These are phyloP conservation scores for Condylostoma magnum DNA, from an alignment of 169 alveolate species.

Conservation along the genomic window DNA sequence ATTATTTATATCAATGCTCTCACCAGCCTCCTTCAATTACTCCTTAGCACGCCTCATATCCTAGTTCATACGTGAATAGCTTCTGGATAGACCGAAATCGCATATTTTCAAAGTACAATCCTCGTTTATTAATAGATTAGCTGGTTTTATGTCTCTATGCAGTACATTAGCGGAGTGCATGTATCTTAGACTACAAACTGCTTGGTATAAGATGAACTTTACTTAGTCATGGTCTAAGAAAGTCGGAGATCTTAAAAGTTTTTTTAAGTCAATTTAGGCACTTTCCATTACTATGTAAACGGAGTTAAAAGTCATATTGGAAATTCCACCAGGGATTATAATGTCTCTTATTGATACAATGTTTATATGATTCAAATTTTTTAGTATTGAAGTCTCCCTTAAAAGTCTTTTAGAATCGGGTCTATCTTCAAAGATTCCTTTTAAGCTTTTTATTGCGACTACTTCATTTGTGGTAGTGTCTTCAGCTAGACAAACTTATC, in stretches of 20 bases:
- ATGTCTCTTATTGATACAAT: conserved; percentile 59
- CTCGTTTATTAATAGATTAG: conserved; percentile 67
- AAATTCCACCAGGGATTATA: conserved; percentile 42
- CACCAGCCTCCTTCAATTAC: neutral
- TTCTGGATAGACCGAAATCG: neutral
- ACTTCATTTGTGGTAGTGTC: conserved; percentile 48
- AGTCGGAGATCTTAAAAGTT: conserved; percentile 42
- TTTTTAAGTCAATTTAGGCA: conserved; percentile 56
- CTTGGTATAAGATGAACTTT: conserved; percentile 20
- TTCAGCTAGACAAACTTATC: conserved; percentile 55
- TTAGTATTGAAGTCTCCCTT: conserved; percentile 63
- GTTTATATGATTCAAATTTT: conserved; percentile 50
- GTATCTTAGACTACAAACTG: conserved; percentile 39
- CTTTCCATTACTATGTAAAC: conserved; percentile 60
- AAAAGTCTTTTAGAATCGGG: conserved; percentile 70
- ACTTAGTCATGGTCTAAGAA: conserved; percentile 41
- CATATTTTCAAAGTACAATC: conserved; percentile 68
- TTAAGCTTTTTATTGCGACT: conserved; percentile 64
- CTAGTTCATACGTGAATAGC: neutral
- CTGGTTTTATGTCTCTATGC: conserved; percentile 86
- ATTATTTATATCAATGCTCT: neutral
- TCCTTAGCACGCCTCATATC: neutral
- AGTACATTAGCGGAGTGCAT: conserved; percentile 64
- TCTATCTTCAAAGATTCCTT: conserved; percentile 54
- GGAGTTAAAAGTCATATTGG: conserved; percentile 33